Evolutionary conservation across 1,284 basidiomycete genomes (phyloP), one percentile per base, ranked within the genome.

Genomic region (Termitomyces sp.): DNA sequence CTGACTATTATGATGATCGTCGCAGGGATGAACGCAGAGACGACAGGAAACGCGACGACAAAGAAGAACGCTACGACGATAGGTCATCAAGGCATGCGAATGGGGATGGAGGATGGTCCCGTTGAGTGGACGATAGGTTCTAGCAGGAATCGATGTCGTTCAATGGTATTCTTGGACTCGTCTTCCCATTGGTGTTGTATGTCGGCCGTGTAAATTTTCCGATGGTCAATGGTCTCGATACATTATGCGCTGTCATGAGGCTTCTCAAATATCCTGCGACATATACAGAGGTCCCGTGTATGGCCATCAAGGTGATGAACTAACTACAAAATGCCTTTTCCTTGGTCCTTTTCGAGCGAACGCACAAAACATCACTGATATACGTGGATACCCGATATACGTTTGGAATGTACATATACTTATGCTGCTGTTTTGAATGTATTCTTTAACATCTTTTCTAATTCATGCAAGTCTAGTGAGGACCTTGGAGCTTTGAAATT

Each of bases 1-100:
- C 83, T 84, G 83, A 88, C 78, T 79, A 77, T 77, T 79, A 81
- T 82, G 81, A 83, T 86, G 84, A 88, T 70, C 84, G 84, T 67
- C 84, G 84, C 72, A 86, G 86, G 80, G 86, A 88, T 68, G 81
- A 83, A 66, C 80, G 83, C 67, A 76, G 84, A 66, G 84, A 86
- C 66, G 84, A 86, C 70, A 76, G 79, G 70, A 81, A 81, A 71
- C 84, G 85, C 70, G 86, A 86, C 57, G 86, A 88, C 65, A 88
- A 84, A 73, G 86, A 88, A 61, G 84, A 86, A 54, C 83, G 84
- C 46, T 83, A 70, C 70, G 86, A 88, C 47, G 86, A 89, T 58
- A 79, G 86, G 70, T 72, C 81, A 55, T 67, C 82, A 66, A 83
- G 83, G 71, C 78, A 82, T 64, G 71, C 81, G 63, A 87, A 86